Evolutionary conservation across 805 yeast genomes (phyloP).

Genomic region (Candida rishiriensis): DNA sequence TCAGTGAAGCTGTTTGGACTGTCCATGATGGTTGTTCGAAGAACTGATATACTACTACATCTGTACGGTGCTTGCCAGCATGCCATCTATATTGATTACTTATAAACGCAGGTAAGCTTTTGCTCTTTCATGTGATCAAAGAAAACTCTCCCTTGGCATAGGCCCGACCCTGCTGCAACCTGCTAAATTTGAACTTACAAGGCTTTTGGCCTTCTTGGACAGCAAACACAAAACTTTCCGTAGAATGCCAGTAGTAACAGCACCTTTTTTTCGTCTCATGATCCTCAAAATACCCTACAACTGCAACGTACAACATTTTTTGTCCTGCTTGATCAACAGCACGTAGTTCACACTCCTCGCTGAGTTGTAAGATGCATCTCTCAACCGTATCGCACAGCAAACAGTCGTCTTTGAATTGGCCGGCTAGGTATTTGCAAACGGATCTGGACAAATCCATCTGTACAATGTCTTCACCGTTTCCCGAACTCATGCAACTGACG

Average conservation of each 20-base stretch:
- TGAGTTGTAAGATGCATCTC: conserved; percentile 9
- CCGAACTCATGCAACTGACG: conserved; percentile 38
- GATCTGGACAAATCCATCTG: conserved; percentile 37
- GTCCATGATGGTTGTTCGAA: no score
- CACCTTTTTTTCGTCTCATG: conserved; percentile 2
- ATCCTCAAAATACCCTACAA: conserved; percentile 19
- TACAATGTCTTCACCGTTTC: conserved; percentile 55
- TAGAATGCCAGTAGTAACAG: conserved; percentile 23
- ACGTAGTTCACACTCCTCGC: conserved; percentile 12
- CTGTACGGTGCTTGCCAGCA: no score
- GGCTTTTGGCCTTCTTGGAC: conserved; percentile 2
- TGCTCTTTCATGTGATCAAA: no score
- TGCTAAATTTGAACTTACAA: conserved; percentile 7
- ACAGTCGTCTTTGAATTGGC: conserved; percentile 2
- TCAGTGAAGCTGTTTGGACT: no score
- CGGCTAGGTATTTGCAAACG: conserved; percentile 18
- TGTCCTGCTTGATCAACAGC: conserved; percentile 13
- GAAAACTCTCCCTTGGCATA: conserved; percentile 2
- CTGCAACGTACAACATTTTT: conserved; percentile 21
- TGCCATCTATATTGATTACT: no score
- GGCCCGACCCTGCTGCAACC: conserved; percentile 7
- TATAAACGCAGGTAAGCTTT: no score
- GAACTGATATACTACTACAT: no score
- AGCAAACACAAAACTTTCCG: conserved; percentile 23
- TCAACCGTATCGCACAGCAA: conserved; percentile 18